Base-by-base conservation (phyloP, 2,329 filamentous ascomycete genomes). In the Xylaria sp. region DNA sequence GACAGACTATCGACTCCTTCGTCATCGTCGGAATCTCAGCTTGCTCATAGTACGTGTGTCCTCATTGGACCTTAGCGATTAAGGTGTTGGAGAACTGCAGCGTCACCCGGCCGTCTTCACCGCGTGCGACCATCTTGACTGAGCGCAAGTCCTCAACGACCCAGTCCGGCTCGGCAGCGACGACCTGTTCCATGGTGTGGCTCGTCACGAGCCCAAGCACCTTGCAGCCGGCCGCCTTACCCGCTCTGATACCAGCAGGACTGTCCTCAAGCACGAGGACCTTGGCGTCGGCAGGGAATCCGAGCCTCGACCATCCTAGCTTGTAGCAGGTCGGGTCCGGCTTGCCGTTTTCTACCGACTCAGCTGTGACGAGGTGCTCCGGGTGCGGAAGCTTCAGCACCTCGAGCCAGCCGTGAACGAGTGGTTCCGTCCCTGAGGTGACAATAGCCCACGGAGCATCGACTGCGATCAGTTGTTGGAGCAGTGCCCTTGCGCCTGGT, bases 231-330 rank as follows among this genome's bases (percentile, higher is more conserved):
- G 94, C 94, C 0, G 88, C 92, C 80, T 94, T 96, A 55, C 94
- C 94, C 31, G 94, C 89, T 70, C 82, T 85, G 75, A 97, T 92
- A 5, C 94, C 94, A 7, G 93, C 92, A 5, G 94, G 94, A 63
- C 92, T 92, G 81, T 97, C 94, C 81, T 97, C 94, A 42, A 97
- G 81, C 55, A 97, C 94, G 62, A 97, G 83, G 49, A 95, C 80
- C 36, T 81, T 79, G 61, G 81, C 79, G 15, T 77, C 76, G 38
- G 81, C 82, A 22, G 83, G 77, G 22, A 89, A 78, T 0, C 83
- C 84, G 17, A 94, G 84, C 69, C 85, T 85, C 72, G 86, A 82
- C 53, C 88, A 86, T 17, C 91, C 92, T 58, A 94, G 83, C 57
- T 84, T 78, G 78, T 94, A 95, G 81, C 92, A 93, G 15, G 85